phyloP scores from a whole-genome alignment of 108 stramenopile species.

The Chaetoceros muelleri region DNA sequence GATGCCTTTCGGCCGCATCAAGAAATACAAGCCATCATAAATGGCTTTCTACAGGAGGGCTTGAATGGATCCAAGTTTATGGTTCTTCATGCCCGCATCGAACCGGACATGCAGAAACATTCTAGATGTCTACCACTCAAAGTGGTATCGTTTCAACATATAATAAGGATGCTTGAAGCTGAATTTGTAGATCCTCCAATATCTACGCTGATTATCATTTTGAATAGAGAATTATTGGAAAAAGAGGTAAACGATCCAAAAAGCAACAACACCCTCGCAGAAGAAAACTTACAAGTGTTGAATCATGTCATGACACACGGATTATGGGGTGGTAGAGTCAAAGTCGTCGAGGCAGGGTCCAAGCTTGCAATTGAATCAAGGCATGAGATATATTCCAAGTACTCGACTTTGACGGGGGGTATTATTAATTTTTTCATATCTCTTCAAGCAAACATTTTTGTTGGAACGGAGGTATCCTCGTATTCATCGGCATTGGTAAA shows the following conservation, averaged over 20 bases:
- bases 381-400: constrained; percentile 1
- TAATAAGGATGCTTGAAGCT: background rate
- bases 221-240: background rate
- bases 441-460: background rate
- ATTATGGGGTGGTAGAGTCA: constrained; percentile 1
- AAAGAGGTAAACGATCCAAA: background rate
- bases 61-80: background rate
- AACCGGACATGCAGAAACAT: constrained; percentile 11
- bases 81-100: constrained; percentile 4
- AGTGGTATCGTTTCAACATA: background rate
- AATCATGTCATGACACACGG: background rate
- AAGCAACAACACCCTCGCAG: background rate
- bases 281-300: background rate
- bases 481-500: background rate
- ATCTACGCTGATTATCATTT: constrained; percentile 11
- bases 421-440: constrained; percentile 2
- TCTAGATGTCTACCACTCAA: background rate
- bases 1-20: background rate
- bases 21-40: background rate
- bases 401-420: background rate
- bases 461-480: background rate
- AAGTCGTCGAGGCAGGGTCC: background rate
- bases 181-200: constrained; percentile 2
- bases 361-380: background rate
- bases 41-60: background rate